These are phyloP conservation scores for Pichia sp. DNA, from an alignment of 1,139 yeast species.

Conservation along the genomic window DNA sequence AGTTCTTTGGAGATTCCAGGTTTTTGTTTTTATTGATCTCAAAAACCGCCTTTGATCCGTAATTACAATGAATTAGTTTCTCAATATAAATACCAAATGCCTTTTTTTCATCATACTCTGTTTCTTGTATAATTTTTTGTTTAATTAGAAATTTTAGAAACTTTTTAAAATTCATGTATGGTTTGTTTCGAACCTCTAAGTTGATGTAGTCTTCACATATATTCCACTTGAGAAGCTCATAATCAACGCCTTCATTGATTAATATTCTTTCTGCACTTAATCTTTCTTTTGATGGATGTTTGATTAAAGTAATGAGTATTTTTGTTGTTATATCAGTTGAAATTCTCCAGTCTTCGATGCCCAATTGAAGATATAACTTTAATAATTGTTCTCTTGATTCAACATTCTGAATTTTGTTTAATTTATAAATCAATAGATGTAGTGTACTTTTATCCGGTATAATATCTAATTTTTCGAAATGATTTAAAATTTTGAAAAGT, in stretches of 20 bases:
- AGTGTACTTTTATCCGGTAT: conserved; percentile 10
- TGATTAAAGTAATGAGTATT: background rate
- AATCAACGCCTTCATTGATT: conserved; percentile 10
- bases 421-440: conserved; percentile 7
- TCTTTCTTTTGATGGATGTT: conserved; percentile 6
- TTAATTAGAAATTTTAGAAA: background rate
- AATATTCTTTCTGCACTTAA: conserved; percentile 1
- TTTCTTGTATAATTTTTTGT: background rate
- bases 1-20: background rate
- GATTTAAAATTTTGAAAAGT: conserved; percentile 1
- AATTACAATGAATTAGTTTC: background rate
- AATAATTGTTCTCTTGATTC: background rate
- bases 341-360: conserved; percentile 5
- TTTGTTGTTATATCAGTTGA: conserved; percentile 8
- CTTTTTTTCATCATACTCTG: background rate
- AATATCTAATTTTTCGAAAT: conserved; percentile 9
- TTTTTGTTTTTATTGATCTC: background rate
- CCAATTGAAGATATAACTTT: conserved; percentile 4
- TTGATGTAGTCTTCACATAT: conserved; percentile 6
- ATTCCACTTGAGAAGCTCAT: conserved; percentile 1
- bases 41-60: background rate
- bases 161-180: background rate
- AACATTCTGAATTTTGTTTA: background rate
- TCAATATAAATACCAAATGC: conserved; percentile 1
- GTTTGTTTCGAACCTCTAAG: background rate